Evolutionary conservation across 345 rosid species (phyloP).

Genomic region (Nasturtium officinale): DNA sequence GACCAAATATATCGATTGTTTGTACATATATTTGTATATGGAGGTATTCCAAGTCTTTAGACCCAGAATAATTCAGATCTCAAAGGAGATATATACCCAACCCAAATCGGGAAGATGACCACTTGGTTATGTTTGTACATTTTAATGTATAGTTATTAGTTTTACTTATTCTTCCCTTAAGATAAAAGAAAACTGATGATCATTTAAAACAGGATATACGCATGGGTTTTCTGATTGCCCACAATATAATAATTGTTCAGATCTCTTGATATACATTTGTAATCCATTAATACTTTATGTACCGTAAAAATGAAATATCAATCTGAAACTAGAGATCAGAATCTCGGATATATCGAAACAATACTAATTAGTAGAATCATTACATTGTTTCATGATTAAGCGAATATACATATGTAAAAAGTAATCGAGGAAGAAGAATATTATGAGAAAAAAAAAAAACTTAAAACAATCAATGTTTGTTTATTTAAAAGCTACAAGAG

Average conservation of each 20-base stretch:
- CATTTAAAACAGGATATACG: conserved; percentile 31
- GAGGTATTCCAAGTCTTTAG: too few species aligned
- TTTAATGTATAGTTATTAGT: neutral
- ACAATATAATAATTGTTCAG: conserved; percentile 16
- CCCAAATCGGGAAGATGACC: too few species aligned
- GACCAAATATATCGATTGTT: neutral
- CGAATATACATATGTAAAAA: conserved; percentile 7
- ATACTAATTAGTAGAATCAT: neutral
- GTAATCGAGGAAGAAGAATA: neutral
- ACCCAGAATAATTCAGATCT: too few species aligned
- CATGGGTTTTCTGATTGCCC: conserved; percentile 24
- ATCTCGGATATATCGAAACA: neutral
- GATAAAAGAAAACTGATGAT: neutral
- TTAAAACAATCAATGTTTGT: conserved; percentile 20
- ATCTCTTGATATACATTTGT: conserved; percentile 5
- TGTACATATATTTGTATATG: too few species aligned
- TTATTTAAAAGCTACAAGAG: conserved; percentile 24
- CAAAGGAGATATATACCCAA: too few species aligned
- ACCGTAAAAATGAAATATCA: neutral
- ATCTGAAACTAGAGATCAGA: conserved; percentile 5
- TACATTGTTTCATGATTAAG: conserved; percentile 7
- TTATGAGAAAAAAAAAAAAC: neutral
- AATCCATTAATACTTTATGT: neutral
- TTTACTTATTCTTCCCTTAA: neutral
- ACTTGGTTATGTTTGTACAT: too few species aligned